phyloP scores from a whole-genome alignment of 2,329 filamentous ascomycete genomes.

The Zymoseptoria crescenta region DNA sequence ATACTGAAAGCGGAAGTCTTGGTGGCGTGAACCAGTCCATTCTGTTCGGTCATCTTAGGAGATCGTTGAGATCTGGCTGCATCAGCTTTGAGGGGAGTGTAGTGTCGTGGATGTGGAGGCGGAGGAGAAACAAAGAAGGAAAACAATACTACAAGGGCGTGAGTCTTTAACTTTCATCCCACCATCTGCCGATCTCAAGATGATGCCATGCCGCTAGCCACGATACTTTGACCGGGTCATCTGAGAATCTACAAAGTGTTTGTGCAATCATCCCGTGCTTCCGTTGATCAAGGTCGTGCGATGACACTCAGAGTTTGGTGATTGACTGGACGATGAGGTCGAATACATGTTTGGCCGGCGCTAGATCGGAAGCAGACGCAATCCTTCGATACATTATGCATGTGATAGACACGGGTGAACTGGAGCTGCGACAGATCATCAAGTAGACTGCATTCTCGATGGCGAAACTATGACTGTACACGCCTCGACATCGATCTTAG shows the following conservation, averaged over 20 bases:
- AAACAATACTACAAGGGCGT: not conserved
- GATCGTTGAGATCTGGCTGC: conserved; percentile 1
- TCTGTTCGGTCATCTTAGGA: conserved; percentile 20
- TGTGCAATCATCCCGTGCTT: not conserved
- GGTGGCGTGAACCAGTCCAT: conserved; percentile 24
- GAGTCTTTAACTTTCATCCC: not conserved
- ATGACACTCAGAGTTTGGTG: not conserved
- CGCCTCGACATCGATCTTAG: not conserved
- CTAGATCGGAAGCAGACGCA: not conserved
- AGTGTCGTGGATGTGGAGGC: not conserved
- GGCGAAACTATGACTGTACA: not conserved
- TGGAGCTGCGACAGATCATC: not conserved
- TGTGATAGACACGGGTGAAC: not conserved
- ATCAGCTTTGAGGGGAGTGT: conserved; percentile 1
- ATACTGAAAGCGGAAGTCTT: conserved; percentile 16
- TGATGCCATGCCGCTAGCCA: not conserved
- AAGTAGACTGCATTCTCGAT: not conserved
- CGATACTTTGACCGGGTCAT: not conserved
- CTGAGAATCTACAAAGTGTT: not conserved
- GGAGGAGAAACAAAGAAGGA: not conserved
- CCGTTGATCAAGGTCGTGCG: not conserved
- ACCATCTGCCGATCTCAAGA: not conserved
- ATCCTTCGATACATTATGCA: not conserved
- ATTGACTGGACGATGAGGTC: not conserved
- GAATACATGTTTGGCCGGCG: not conserved